Base-by-base conservation (phyloP, 768 basidiomycete species). In the Calocera cornea region DNA sequence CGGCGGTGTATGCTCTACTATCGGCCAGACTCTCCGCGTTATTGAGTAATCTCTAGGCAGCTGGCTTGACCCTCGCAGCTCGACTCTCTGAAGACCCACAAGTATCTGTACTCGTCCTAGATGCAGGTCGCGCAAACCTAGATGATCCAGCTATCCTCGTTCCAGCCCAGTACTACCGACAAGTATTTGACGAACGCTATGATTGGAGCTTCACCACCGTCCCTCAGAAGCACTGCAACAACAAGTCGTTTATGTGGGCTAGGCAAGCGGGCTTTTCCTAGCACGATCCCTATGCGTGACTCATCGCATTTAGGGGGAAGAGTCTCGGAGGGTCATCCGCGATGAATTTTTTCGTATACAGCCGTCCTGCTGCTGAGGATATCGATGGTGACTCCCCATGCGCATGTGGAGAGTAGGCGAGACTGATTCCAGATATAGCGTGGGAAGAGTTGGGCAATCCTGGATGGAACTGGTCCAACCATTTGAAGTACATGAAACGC, bases 381-480 rank as follows among this genome's bases (percentile, higher is more conserved):
- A n/a, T 65, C 8, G 38, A 65, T 38, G 65, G 49, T 50, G n/a
- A 27, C 24, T 16, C 10, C 24, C 49, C 24, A 24, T 50, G 12
- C 10, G 14, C 24, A 14, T n/a, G 14, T 8, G 10, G 10, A 14
- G 12, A 16, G 24, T 8, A 10, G 11, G 11, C 24, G 10, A 16
- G 11, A 50, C 40, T 41, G 40, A 41, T 41, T 7, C 24, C 24
- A n/a, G 12, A 7, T 8, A 10, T 50, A 50, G 69, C 68, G 5
- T 75, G 80, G 63, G 83, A 83, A 70, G 75, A 76, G 65, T 75
- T 85, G n/a, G 83, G 83, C 5, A 84, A 84, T 67, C 76, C 77
- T 0, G 83, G 83, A 3, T 85, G 83, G 83, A 83, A 83, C 69
- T 84, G 81, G 81, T 71, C 76, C 0, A 76, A 78, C 22, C 80